Base-by-base conservation (phyloP, 2,329 filamentous ascomycete species). In the Penicillium sp. region DNA sequence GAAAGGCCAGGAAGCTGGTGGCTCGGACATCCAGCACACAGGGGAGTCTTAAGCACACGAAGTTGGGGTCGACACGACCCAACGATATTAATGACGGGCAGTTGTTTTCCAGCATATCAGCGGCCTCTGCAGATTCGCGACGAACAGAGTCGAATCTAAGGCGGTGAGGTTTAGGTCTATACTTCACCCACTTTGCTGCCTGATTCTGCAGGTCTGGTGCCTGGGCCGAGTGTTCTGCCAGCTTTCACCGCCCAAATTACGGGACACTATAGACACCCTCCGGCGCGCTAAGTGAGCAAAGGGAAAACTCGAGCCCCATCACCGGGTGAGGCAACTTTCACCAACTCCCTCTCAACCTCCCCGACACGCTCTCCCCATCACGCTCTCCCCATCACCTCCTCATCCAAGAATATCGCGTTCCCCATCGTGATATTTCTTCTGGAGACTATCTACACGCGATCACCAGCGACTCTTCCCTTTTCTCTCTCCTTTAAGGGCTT, bases 311-410 rank as follows among this genome's bases (percentile, higher is more conserved):
- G 70, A 74, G 70, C 72, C 73, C 73, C 73, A 76, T 75, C 74
- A 66, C 67, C 73, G 69, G 71, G 69, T 69, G 73, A 79, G 76
- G 76, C 75, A 72, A 78, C 72, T 70, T 75, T 72, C 72, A 74
- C 72, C 73, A 73, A 75, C 75, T 73, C 74, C 75, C 75, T 76
- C 77, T 76, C 77, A 78, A 74, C 78, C 77, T 72, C 70, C 68
- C 70, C 72, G 69, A 75, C 70, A 69, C 68, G 61, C 72, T 72
- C 73, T 75, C 65, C 67, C 70, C 74, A 73, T 71, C 70, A 58
- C 65, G 61, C 72, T 72, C 73, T 75, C 65, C 67, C 70, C 74
- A 73, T 71, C 70, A 58, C 65, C 63, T 62, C 58, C 53, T 47
- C 65, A 66, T 66, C 69, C 62, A 64, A 73, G 69, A 73, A 73